These are phyloP conservation scores for Kwoniella dejecticola DNA, from an alignment of 768 basidiomycete species.

Conservation along the genomic window DNA sequence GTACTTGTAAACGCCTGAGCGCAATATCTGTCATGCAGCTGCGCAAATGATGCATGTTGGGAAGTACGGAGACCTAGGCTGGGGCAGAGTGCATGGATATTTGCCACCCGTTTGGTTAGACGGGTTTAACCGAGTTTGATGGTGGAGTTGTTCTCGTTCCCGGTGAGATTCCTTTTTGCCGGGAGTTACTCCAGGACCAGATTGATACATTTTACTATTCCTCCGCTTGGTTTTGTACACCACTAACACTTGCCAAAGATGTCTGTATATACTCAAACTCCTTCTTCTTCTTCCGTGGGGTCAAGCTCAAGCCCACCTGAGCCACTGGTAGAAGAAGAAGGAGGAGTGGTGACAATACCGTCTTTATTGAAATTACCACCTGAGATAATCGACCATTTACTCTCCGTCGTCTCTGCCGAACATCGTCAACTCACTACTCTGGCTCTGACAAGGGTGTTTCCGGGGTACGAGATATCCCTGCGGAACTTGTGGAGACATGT, in stretches of 20 bases:
- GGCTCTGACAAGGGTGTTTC: conserved; percentile 67
- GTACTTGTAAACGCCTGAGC: too few relatives aligned
- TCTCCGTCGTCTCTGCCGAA: conserved; percentile 60
- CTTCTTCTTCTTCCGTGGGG: not conserved
- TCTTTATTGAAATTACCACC: conserved; percentile 60
- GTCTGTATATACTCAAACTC: conserved; percentile 1
- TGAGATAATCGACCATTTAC: conserved; percentile 68
- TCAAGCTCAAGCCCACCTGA: not conserved
- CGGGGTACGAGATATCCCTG: conserved; percentile 63
- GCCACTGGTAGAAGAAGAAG: not conserved
- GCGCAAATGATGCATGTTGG: too few relatives aligned
- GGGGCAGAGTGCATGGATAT: not conserved
- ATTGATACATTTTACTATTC: too few relatives aligned
- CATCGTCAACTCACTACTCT: conserved; percentile 63
- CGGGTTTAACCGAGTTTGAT: conserved; percentile 7
- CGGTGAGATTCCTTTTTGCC: too few relatives aligned
- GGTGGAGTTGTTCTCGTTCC: not conserved
- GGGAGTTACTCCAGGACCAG: too few relatives aligned
- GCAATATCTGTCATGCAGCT: too few relatives aligned
- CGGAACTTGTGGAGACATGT: conserved; percentile 66
- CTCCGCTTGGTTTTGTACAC: too few relatives aligned
- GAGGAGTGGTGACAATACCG: not conserved
- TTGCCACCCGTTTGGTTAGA: conserved; percentile 4
- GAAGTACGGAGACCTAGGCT: too few relatives aligned
- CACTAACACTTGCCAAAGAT: too few relatives aligned